Percentiles rank a stretch among this genome's conserved stretches.
These are phyloP conservation scores for Cubamyces sp. DNA, from an alignment of 768 basidiomycete genomes.

Conservation along the genomic window DNA sequence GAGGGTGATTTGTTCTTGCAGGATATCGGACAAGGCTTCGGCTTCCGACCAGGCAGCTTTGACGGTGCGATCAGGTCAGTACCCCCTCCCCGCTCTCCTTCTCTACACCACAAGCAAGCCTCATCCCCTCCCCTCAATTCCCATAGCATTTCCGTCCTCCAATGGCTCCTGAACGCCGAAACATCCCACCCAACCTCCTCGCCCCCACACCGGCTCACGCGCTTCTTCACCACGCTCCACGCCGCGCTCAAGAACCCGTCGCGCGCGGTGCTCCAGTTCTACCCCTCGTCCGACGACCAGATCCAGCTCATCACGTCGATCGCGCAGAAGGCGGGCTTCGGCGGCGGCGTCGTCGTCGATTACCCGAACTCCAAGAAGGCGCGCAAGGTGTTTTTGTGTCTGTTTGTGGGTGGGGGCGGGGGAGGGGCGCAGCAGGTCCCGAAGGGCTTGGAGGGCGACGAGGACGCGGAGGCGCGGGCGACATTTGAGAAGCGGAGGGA, in stretches of 20 bases:
- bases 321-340: constrained; percentile 94
- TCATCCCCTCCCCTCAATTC: too few relatives aligned
- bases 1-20: constrained; percentile 96
- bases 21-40: constrained; percentile 97
- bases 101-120: neutral
- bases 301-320: constrained; percentile 91
- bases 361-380: constrained; percentile 98
- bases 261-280: constrained; percentile 90
- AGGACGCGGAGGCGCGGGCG: constrained; percentile 55
- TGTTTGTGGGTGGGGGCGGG: constrained; percentile 85
- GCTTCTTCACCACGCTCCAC: constrained; percentile 93
- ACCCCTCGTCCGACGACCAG: constrained; percentile 96
- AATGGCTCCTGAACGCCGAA: constrained; percentile 98
- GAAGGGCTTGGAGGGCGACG: constrained; percentile 72
- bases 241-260: constrained; percentile 85
- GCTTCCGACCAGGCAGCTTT: constrained; percentile 95
- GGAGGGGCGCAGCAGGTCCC: constrained; percentile 58
- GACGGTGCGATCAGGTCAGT: constrained; percentile 94
- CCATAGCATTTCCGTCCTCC: constrained; percentile 92
- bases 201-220: constrained; percentile 80
- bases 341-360: constrained; percentile 95
- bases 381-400: constrained; percentile 89
- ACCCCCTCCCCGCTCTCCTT: constrained; percentile 6
- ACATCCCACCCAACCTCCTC: constrained; percentile 88
- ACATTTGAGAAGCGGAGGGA: constrained; percentile 82